These are phyloP conservation scores for Hyaloscypha variabilis DNA, from an alignment of 495 filamentous ascomycete genomes.

Conservation along the genomic window DNA sequence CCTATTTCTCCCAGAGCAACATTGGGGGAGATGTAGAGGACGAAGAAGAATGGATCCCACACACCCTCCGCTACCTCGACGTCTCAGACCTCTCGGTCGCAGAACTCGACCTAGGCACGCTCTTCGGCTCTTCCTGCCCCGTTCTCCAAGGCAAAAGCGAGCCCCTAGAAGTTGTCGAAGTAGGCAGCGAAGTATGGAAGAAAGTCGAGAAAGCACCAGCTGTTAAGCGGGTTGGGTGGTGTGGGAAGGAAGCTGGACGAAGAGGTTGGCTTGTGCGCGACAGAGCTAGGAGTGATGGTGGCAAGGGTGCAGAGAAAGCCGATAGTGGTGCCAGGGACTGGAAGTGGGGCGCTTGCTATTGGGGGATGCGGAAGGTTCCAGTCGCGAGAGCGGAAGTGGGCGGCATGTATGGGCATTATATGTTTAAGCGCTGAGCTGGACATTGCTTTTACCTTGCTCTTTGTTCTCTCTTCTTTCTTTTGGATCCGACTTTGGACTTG, in stretches of 20 bases:
- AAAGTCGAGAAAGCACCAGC: conserved; percentile 33
- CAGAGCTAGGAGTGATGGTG: too few species aligned
- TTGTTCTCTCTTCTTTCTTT: too few species aligned
- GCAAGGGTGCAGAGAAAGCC: conserved; percentile 29
- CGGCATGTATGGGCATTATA: conserved; percentile 85
- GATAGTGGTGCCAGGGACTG: conserved; percentile 52
- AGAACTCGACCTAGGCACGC: conserved; percentile 60
- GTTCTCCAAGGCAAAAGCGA: conserved; percentile 59
- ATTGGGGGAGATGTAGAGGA: conserved; percentile 38
- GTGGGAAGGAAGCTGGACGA: conserved; percentile 66
- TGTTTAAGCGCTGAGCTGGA: conserved; percentile 63
- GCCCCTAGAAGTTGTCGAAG: conserved; percentile 80
- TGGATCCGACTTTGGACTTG: too few species aligned
- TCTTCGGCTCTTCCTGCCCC: conserved; percentile 60
- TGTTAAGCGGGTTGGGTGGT: conserved; percentile 61
- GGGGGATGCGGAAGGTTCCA: conserved; percentile 87
- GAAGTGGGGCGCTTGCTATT: conserved; percentile 90
- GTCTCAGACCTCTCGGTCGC: conserved; percentile 62
- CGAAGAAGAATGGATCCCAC: conserved; percentile 53
- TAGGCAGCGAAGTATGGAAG: conserved; percentile 66
- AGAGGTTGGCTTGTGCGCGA: conserved; percentile 69
- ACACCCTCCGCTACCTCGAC: conserved; percentile 77
- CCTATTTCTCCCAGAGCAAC: too few species aligned
- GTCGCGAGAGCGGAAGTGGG: conserved; percentile 77
- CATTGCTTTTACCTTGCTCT: too few species aligned